A percentile compares a stretch with the other conserved stretches of the same genome.
phyloP scores from a whole-genome alignment of 1,284 basidiomycete genomes.

The Marasmius oreades region DNA sequence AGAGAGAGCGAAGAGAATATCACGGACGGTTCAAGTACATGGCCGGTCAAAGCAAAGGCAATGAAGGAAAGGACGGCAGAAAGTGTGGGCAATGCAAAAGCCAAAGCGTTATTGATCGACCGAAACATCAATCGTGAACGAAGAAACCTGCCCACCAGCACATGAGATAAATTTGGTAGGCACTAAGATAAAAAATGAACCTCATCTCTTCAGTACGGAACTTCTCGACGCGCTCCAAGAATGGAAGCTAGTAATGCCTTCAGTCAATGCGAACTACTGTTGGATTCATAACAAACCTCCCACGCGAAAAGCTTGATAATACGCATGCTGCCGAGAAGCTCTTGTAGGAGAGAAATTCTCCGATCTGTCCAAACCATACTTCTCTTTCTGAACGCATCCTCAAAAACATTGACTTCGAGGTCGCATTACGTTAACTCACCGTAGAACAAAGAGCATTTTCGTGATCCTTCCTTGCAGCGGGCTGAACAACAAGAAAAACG shows the following conservation, averaged over 20 bases:
- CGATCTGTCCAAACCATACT: conserved; percentile 9
- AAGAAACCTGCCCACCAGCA: background rate
- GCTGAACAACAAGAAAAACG: conserved; percentile 6
- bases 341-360: conserved; percentile 3
- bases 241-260: background rate
- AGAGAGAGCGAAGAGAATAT: conserved; percentile 8
- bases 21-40: conserved; percentile 1
- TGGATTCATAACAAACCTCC: background rate
- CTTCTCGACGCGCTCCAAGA: conserved; percentile 5
- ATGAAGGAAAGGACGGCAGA: background rate
- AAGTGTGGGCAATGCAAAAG: conserved; percentile 1
- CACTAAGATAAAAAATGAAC: background rate
- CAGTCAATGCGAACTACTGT: background rate
- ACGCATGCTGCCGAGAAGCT: conserved; percentile 5
- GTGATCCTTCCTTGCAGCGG: conserved; percentile 7
- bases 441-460: conserved; percentile 4
- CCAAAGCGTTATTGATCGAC: conserved; percentile 6
- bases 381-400: conserved; percentile 3
- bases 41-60: background rate
- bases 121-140: conserved; percentile 7
- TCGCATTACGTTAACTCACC: background rate
- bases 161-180: background rate
- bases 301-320: conserved; percentile 6
- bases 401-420: background rate
- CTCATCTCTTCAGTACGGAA: conserved; percentile 6